These are phyloP conservation scores for Kurtzmaniella fragi DNA, from an alignment of 805 yeast species.

Conservation along the genomic window DNA sequence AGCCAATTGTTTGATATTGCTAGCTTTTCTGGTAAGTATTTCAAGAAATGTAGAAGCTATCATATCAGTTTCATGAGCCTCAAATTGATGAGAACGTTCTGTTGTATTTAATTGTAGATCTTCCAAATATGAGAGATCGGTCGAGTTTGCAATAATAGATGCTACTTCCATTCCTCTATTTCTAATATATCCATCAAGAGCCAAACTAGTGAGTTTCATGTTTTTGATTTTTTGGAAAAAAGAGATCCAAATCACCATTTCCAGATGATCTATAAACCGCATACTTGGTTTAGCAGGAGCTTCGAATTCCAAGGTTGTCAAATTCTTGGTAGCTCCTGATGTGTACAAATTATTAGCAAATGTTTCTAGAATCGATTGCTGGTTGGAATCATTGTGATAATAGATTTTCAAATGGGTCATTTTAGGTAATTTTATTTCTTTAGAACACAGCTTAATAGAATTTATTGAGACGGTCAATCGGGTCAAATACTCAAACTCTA, in stretches of 20 bases:
- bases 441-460: no score
- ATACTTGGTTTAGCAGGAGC: conserved; percentile 6
- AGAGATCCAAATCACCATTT: conserved; percentile 14
- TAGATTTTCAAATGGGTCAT: conserved; percentile 10
- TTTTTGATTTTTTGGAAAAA: conserved; percentile 11
- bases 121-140: conserved; percentile 11
- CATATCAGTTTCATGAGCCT: conserved; percentile 8
- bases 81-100: conserved; percentile 18
- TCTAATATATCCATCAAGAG: conserved; percentile 19
- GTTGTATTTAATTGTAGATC: conserved; percentile 12
- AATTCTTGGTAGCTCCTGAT: conserved; percentile 1
- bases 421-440: conserved; percentile 4
- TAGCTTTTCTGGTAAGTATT: conserved; percentile 7
- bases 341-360: conserved; percentile 7
- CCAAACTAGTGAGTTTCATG: conserved; percentile 9
- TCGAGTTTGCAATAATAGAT: conserved; percentile 5
- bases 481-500: not conserved
- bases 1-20: conserved; percentile 6
- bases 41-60: conserved; percentile 8
- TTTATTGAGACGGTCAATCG: no score
- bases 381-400: conserved; percentile 7
- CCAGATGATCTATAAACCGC: conserved; percentile 1
- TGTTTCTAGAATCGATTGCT: not conserved
- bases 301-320: conserved; percentile 14
- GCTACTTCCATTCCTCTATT: conserved; percentile 9